Percentiles rank a stretch among this genome's conserved stretches.
These are phyloP conservation scores for Sanghuangporus sanghuang DNA, from an alignment of 1,284 basidiomycete species.

Conservation along the genomic window DNA sequence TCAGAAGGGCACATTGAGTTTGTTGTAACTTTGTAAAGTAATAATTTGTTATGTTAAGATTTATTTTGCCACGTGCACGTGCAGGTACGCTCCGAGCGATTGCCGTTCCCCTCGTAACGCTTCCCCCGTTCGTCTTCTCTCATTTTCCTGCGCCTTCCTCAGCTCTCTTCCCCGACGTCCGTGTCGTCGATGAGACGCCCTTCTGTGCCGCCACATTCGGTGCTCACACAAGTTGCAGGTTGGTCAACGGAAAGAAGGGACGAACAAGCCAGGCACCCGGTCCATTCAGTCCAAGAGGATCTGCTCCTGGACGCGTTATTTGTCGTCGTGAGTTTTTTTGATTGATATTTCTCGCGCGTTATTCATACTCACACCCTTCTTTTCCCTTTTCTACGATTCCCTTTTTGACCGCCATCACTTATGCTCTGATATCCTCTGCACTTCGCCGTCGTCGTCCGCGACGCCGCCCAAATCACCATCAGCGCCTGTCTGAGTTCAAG, in stretches of 20 bases:
- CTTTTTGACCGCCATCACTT: slow-evolving; percentile 2
- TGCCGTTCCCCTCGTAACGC: slow-evolving; percentile 22
- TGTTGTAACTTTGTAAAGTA: too few relatives aligned
- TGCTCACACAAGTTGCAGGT: not conserved
- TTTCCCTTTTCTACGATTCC: slow-evolving; percentile 8
- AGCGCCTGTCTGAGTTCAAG: not conserved
- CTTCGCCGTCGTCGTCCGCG: slow-evolving; percentile 2
- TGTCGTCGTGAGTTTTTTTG: not conserved
- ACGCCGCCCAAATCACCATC: not conserved
- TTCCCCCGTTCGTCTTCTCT: slow-evolving; percentile 21
- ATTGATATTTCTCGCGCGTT: not conserved
- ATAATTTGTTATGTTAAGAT: too few relatives aligned
- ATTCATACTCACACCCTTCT: not conserved
- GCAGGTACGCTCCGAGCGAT: not conserved
- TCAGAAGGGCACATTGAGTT: not conserved
- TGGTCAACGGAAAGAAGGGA: slow-evolving; percentile 5
- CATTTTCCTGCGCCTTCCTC: slow-evolving; percentile 18
- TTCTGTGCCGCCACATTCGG: not conserved
- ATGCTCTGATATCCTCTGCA: slow-evolving; percentile 1
- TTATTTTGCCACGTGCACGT: not conserved
- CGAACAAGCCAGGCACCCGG: not conserved
- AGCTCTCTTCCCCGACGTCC: slow-evolving; percentile 18
- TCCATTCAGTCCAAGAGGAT: not conserved
- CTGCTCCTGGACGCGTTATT: not conserved
- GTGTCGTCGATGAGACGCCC: not conserved